Conservation (phyloP, 2,329 filamentous ascomycete species). For the Hypomyces rosellus region DNA sequence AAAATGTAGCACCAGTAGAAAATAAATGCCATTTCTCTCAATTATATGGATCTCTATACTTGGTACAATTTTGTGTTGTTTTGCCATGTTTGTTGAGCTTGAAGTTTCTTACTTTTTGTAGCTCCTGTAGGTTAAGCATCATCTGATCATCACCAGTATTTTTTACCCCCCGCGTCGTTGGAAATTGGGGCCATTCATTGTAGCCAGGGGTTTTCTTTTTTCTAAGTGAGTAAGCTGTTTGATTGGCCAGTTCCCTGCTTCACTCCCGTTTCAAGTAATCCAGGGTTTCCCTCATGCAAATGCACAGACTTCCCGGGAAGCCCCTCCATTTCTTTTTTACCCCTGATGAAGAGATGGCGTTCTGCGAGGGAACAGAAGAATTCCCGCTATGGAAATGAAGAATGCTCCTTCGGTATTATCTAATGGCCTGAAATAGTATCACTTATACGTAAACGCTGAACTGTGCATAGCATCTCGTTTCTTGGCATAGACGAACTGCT, state of each 20-base stretch:
- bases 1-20: no score
- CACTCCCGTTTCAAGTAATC: slow-evolving; percentile 11
- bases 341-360: slow-evolving; percentile 7
- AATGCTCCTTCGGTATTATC: background rate
- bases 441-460: background rate
- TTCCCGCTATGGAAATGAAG: background rate
- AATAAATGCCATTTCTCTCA: no score
- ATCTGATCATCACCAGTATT: no score
- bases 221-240: background rate
- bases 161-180: no score
- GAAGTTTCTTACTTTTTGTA: no score
- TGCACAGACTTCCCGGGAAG: background rate
- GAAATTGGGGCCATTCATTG: no score
- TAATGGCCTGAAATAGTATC: no score
- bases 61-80: no score
- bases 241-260: slow-evolving; percentile 1
- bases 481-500: background rate
- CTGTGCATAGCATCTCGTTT: slow-evolving; percentile 4
- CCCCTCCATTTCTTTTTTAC: slow-evolving; percentile 4
- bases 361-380: background rate
- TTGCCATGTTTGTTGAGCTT: no score
- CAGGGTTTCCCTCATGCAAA: slow-evolving; percentile 11
- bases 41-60: no score
- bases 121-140: no score
- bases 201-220: slow-evolving; percentile 7